These are phyloP conservation scores for Linnemannia schmuckeri DNA, from an alignment of 192 early-diverging fungal genomes.

Conservation along the genomic window DNA sequence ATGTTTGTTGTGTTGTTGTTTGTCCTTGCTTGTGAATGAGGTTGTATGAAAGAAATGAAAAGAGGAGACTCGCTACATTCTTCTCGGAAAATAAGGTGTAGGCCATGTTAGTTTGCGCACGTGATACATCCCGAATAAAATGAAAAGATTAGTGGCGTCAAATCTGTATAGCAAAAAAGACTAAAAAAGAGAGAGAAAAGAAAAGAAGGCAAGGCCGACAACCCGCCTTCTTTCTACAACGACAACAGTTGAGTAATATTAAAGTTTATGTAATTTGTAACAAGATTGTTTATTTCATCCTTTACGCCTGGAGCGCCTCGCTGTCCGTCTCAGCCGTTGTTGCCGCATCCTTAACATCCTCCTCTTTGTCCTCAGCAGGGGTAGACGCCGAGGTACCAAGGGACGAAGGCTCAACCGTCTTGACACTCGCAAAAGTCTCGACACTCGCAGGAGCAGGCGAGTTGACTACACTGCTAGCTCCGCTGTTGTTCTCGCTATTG, in stretches of 20 bases:
- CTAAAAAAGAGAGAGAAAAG: too few species aligned
- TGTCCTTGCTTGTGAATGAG: not conserved
- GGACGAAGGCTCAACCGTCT: not conserved
- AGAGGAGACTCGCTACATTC: not conserved
- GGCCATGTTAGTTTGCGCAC: too few species aligned
- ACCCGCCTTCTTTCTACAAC: too few species aligned
- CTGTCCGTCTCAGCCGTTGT: not conserved
- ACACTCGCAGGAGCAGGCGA: conserved; percentile 5
- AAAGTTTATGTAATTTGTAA: too few species aligned
- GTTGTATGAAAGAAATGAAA: not conserved
- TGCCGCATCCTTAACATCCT: not conserved
- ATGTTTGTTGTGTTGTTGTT: conserved; percentile 6
- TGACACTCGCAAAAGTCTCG: not conserved
- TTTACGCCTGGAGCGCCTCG: not conserved
- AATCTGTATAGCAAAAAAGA: too few species aligned
- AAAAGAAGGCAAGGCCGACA: too few species aligned
- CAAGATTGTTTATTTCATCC: too few species aligned
- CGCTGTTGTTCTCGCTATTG: conserved; percentile 47
- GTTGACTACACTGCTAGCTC: conserved; percentile 25
- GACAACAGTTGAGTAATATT: too few species aligned
- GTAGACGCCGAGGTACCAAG: not conserved
- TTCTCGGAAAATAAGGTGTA: too few species aligned
- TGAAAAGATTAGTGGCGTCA: too few species aligned
- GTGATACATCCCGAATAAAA: too few species aligned
- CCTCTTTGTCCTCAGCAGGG: not conserved